Base-by-base conservation (phyloP, 2,329 filamentous ascomycete species). In the Onygenales sp. region DNA sequence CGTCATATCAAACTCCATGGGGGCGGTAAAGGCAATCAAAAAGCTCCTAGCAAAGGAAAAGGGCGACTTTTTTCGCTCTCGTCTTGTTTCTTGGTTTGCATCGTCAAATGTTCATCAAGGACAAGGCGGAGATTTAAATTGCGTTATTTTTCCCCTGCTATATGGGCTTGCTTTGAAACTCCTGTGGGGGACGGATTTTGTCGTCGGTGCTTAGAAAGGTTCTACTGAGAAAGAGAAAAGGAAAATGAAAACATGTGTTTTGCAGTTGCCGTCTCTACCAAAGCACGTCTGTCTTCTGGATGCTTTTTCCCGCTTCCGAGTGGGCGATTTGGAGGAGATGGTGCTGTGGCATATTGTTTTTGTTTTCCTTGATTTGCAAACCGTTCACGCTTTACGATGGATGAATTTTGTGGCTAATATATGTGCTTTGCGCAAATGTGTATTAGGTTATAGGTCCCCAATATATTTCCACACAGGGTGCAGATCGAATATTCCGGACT, bases 201-300 rank as follows among this genome's bases (percentile, higher is more conserved):
- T 68, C 64, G 71, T 73, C 71, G 71, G 63, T 73, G 71, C 71
- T 73, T 73, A 73, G 62, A 73, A 72, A 65, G 71, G 71, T 73
- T 73, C 70, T 67, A 60, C 71, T 73, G 71, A 73, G 60, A 63
- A 17, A 17, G 17, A 62, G 13, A 49, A 41, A 14, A n/a, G 21
- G 41, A 49, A 21, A 46, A 31, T 31, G n/a, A 41, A 41, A 35
- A 21, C 8, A 9, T 36, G 45, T 38, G 21, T 41, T 11, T 41
- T 36, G 10, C 46, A 41, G 3, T 32, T 10, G 31, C 13, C 36
- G 21, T 27, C 21, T 17, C 17, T 17, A 17, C 17, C 17, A 17
- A 17, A 17, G 17, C 17, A 0, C 46, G 46, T 49, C 17, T 27
- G 13, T 11, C 41, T 14, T 41, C 5, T 9, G 10, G 39, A 27